Evolutionary conservation across 805 yeast species (phyloP).

Genomic region (Scheffersomyces stipitis): DNA sequence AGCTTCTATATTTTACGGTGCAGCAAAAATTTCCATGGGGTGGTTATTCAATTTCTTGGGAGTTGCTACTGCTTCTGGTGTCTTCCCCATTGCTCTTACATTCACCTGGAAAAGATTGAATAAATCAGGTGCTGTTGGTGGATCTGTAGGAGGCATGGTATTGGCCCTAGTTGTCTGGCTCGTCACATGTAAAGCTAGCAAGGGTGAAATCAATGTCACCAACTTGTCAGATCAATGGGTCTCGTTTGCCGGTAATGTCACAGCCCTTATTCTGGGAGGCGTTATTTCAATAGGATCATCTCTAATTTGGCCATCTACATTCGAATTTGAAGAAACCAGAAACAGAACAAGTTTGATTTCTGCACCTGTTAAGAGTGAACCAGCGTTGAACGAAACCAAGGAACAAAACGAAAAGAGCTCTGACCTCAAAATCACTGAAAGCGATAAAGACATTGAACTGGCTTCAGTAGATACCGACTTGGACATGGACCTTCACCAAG

Average conservation of each 20-base stretch:
- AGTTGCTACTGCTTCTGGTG: conserved; percentile 25
- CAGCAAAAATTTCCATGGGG: conserved; percentile 30
- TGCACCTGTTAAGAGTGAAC: conserved; percentile 1
- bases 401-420: conserved; percentile 1
- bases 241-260: conserved; percentile 41
- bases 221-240: conserved; percentile 38
- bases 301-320: conserved; percentile 38
- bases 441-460: background rate
- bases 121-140: conserved; percentile 36
- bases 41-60: conserved; percentile 37
- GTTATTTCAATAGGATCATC: conserved; percentile 29
- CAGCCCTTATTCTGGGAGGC: conserved; percentile 38
- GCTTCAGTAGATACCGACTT: conserved; percentile 2
- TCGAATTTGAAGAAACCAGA: conserved; percentile 33
- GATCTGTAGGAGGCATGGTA: conserved; percentile 36
- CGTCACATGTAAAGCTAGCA: conserved; percentile 31
- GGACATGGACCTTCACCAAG: conserved; percentile 22
- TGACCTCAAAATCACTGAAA: conserved; percentile 3
- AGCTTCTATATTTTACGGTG: conserved; percentile 23
- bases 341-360: conserved; percentile 27
- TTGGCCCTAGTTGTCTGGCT: conserved; percentile 40
- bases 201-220: conserved; percentile 35
- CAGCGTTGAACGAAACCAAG: background rate
- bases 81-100: conserved; percentile 20
- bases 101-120: conserved; percentile 34